Base-by-base conservation (phyloP, 345 rosid species). In the Erysimum cheiranthoides region DNA sequence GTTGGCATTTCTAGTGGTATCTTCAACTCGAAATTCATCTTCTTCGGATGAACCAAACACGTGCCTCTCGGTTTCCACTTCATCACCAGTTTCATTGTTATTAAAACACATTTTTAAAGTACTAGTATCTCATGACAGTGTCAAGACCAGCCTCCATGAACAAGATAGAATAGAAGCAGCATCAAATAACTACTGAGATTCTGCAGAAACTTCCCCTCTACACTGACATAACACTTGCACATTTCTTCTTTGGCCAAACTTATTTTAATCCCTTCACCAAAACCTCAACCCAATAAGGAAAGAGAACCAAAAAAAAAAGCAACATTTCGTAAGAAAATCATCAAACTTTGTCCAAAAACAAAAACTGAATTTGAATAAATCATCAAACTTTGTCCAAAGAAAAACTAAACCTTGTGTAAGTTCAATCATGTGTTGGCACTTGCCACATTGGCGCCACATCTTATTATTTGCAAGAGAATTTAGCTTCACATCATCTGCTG, bases 371-470 rank as follows among this genome's bases (percentile, higher is more conserved):
- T 25, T 12, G 32, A 2, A 39, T 18, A 17, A 57, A 42, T 49
- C 51, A 9, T 31, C 49, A 60, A 32, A 18, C 43, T 34, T 47
- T 30, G 45, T 21, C 27, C 58, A 57, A 58, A 32, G 35, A 13
- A 45, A n/a, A 28, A 59, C 30, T 36, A 68, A 61, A 49, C 89
- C 91, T 1, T 77, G 61, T 43, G 79, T 59, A 57, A 87, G 89
- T 59, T 84, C 89, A 74, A 87, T 75, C 82, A 87, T 72, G 79
- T 85, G 81, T 31, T 63, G 78, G 68, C 91, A 87, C 78, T 77
- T 84, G 54, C 68, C 62, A 74, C 91, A 87, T 21, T 79, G 80
- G 25, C 91, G 84, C 89, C 91, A 87, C 46, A 17, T 71, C 16
- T 85, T 85, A 45, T 67, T 63, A 5, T 57, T 63, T 12, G 86